Evolutionary conservation across 768 basidiomycete genomes (phyloP).

Genomic region (Agrocybe chaxingu): DNA sequence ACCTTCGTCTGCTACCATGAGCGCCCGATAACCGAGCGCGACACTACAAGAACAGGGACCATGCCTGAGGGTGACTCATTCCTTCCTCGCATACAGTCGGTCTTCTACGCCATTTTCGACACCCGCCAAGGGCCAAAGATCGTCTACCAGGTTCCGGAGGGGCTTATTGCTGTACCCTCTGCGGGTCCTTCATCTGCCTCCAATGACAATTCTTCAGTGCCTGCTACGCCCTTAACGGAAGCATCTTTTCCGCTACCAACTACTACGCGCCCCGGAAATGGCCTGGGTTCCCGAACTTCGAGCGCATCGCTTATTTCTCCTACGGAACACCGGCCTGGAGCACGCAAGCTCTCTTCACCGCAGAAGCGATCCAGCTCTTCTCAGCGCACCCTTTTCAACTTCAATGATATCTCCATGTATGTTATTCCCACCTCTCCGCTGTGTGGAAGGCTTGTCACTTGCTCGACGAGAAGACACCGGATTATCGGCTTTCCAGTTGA

Average conservation of each 20-base stretch:
- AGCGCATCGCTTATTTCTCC: slow-evolving; percentile 50
- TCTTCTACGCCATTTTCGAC: slow-evolving; percentile 95
- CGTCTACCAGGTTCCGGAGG: slow-evolving; percentile 92
- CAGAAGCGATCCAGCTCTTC: slow-evolving; percentile 49
- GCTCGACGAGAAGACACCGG: slow-evolving; percentile 75
- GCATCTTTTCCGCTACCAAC: slow-evolving; percentile 20
- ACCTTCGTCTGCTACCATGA: slow-evolving; percentile 1
- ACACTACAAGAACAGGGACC: slow-evolving; percentile 1
- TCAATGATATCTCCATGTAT: slow-evolving; percentile 89
- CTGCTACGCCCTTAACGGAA: slow-evolving; percentile 38
- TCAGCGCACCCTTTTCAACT: slow-evolving; percentile 71
- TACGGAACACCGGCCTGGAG: slow-evolving; percentile 37
- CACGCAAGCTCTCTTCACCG: slow-evolving; percentile 37
- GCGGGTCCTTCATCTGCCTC: slow-evolving; percentile 23
- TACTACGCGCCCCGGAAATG: slow-evolving; percentile 21
- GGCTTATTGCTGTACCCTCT: slow-evolving; percentile 59
- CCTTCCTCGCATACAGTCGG: slow-evolving; percentile 76
- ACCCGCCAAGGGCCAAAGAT: slow-evolving; percentile 82
- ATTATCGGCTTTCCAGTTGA: slow-evolving; percentile 92
- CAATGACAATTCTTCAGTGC: slow-evolving; percentile 27
- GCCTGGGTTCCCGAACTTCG: slow-evolving; percentile 45
- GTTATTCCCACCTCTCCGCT: slow-evolving; percentile 86
- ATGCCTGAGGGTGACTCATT: slow-evolving; percentile 60
- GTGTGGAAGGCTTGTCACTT: slow-evolving; percentile 86
- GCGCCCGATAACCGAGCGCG: background rate